Conservation (phyloP, 208 protist genomes). For the Borovskyia barvae region DNA sequence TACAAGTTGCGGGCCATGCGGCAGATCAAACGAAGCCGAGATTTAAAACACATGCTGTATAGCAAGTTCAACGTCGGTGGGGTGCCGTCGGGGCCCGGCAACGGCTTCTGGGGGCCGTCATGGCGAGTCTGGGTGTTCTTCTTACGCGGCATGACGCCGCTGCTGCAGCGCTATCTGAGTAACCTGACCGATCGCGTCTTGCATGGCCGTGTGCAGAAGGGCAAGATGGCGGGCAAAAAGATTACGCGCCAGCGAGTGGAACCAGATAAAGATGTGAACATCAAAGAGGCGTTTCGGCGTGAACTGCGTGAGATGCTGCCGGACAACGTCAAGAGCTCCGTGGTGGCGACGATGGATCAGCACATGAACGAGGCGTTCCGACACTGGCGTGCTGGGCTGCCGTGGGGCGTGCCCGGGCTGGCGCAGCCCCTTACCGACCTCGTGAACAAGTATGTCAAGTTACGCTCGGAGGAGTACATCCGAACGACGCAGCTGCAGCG, state of each 20-base stretch:
- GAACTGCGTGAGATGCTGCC: constrained; percentile 99
- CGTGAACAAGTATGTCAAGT: constrained; percentile 99
- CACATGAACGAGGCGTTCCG: constrained; percentile 99
- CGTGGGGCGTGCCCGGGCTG: constrained; percentile 99
- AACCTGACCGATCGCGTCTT: constrained; percentile 99
- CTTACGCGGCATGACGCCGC: constrained; percentile 99
- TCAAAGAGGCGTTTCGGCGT: constrained; percentile 98
- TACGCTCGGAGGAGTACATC: constrained; percentile 99
- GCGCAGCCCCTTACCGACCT: constrained; percentile 98
- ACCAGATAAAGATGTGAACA: constrained; percentile 99
- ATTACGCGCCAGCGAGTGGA: constrained; percentile 99
- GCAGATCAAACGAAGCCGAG: constrained; percentile 99
- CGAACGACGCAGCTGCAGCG: constrained; percentile 99
- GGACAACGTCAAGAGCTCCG: constrained; percentile 96
- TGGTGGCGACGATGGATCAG: constrained; percentile 98
- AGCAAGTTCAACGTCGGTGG: constrained; percentile 99
- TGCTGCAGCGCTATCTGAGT: constrained; percentile 99
- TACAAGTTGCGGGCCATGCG: constrained; percentile 99
- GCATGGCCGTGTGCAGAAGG: constrained; percentile 95
- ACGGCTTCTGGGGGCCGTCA: constrained; percentile 99
- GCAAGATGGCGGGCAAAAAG: constrained; percentile 97
- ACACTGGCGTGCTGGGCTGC: constrained; percentile 99
- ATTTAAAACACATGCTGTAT: constrained; percentile 99
- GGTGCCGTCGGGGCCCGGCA: constrained; percentile 98
- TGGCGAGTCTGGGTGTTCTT: constrained; percentile 99